Evolutionary conservation across 495 filamentous ascomycete genomes (phyloP), one percentile per base, ranked within the genome.

Genomic region (Chaetomium tenue): DNA sequence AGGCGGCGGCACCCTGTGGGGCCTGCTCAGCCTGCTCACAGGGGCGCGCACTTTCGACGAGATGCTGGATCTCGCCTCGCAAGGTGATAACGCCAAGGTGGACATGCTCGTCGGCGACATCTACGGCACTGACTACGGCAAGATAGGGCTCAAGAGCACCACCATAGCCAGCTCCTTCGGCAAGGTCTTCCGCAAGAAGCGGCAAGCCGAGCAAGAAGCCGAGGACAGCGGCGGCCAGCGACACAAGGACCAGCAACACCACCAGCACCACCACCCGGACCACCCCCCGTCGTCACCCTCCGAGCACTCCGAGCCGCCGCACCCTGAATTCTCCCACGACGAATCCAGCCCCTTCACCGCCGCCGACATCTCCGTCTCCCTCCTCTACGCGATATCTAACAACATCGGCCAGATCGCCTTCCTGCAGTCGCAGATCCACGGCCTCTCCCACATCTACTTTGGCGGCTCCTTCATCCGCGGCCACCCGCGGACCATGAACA

Each of bases 101-200:
- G 94, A 98, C 68, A 95, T 98, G 92, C 82, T 98, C 11, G 94
- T 98, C 1, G 95, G 95, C 18, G 94, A 98, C 74, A 98, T 98
- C 60, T 98, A 98, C 73, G 94, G 94, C 50, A 90, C 91, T 66
- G 94, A 94, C 64, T 98, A 98, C 72, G 86, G 82, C 72, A 97
- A 96, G 73, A 97, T 98, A 50, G 94, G 94, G 0, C 80, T 98
- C 37, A 97, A 96, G 76, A 91, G 88, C 70, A 94, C 85, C 5
- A 92, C 93, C 16, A 98, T 98, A 69, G 94, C 94, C 20, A 93
- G 89, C 75, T 94, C 90, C 23, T 98, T 98, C 69, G 94, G 94
- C 25, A 98, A 98, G 74, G 92, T 98, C 12, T 93, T 96, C 72
- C 87, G 88, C 58, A 87, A 90, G 83, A 95, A 96, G 76, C 84